Evolutionary conservation across 2,329 filamentous ascomycete genomes (phyloP).

Genomic region (Neurospora sp.): DNA sequence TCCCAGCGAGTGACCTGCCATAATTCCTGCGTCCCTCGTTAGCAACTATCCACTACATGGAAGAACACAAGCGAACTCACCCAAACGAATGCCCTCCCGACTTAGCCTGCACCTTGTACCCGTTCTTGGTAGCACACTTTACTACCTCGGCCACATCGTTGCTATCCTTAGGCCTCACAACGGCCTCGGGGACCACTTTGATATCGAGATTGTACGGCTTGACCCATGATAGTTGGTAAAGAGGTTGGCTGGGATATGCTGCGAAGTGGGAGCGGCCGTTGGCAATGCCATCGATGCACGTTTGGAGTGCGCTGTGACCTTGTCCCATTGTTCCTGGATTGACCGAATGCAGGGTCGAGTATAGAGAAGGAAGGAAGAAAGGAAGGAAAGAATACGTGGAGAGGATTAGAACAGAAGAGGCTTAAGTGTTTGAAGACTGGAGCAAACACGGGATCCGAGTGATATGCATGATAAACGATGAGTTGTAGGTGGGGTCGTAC

Average conservation of each 20-base stretch:
- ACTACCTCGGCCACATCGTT: slow-evolving; percentile 48
- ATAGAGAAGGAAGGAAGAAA: not conserved
- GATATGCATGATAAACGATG: not conserved
- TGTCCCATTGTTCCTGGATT: slow-evolving; percentile 30
- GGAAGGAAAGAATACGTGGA: not conserved
- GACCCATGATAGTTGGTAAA: slow-evolving; percentile 41
- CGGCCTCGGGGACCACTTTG: slow-evolving; percentile 40
- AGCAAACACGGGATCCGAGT: not conserved
- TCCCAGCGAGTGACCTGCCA: slow-evolving; percentile 1
- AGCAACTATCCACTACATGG: not conserved
- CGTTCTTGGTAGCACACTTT: slow-evolving; percentile 41
- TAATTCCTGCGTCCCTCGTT: slow-evolving; percentile 4
- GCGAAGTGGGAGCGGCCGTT: slow-evolving; percentile 35
- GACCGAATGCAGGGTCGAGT: not conserved
- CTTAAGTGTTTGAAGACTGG: not conserved
- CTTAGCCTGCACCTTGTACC: slow-evolving; percentile 48
- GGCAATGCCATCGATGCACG: slow-evolving; percentile 39
- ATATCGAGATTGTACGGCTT: slow-evolving; percentile 44
- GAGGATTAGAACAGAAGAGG: not conserved
- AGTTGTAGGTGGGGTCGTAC: not conserved
- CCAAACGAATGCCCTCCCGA: slow-evolving; percentile 58
- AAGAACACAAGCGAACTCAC: slow-evolving; percentile 23
- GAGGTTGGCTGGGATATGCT: slow-evolving; percentile 31
- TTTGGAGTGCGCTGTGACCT: slow-evolving; percentile 29
- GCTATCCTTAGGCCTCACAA: slow-evolving; percentile 43